Conservation (phyloP, 495 filamentous ascomycete genomes). For the Elasticomyces elasticus region DNA sequence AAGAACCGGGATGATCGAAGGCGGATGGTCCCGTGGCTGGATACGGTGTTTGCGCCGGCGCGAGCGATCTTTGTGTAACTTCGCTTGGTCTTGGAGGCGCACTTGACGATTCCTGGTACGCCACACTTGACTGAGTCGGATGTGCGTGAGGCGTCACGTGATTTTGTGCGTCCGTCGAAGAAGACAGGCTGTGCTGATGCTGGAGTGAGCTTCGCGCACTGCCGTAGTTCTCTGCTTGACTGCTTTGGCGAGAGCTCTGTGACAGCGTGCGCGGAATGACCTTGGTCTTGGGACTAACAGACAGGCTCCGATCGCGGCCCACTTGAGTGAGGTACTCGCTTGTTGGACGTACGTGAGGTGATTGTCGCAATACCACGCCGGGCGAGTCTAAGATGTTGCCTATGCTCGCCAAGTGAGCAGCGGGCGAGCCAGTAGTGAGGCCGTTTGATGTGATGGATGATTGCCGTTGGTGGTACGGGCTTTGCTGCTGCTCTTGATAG, state of each 20-base stretch:
- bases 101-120: background rate
- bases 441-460: constrained; percentile 17
- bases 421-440: constrained; percentile 8
- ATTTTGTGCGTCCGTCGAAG: background rate
- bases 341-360: constrained; percentile 13
- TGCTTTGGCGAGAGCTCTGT: constrained; percentile 16
- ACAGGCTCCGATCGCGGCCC: constrained; percentile 22
- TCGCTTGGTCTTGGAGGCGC: background rate
- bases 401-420: constrained; percentile 15
- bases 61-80: background rate
- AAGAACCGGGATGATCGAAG: constrained; percentile 4
- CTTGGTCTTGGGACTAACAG: constrained; percentile 24
- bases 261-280: constrained; percentile 14
- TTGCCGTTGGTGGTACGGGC: constrained; percentile 23
- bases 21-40: background rate
- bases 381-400: constrained; percentile 22
- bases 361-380: constrained; percentile 3
- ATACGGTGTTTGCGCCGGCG: background rate
- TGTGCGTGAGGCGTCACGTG: constrained; percentile 3
- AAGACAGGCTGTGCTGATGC: background rate
- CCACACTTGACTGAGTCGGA: background rate
- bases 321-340: constrained; percentile 13
- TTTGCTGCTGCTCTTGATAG: constrained; percentile 34
- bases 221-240: constrained; percentile 10
- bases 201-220: constrained; percentile 12